phyloP scores from a whole-genome alignment of 805 yeast species.

The Candida khao-thaluensis region DNA sequence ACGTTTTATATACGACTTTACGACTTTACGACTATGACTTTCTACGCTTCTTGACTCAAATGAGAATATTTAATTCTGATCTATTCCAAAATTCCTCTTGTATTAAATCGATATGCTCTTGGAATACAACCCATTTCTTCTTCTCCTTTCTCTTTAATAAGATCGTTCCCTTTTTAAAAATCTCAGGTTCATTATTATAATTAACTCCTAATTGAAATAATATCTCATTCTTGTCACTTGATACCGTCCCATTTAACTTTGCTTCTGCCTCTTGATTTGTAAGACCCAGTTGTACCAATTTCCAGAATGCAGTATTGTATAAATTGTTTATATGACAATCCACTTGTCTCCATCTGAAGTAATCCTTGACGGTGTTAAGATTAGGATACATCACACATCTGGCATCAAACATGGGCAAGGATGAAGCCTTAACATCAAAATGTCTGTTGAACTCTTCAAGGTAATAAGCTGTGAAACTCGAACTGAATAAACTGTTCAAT shows the following conservation, averaged over 20 bases:
- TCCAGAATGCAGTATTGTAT: constrained; percentile 93
- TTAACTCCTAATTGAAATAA: constrained; percentile 81
- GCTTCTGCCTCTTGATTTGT: constrained; percentile 81
- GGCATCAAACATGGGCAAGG: constrained; percentile 87
- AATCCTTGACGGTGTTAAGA: constrained; percentile 61
- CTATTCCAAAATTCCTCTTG: constrained; percentile 60
- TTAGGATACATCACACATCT: constrained; percentile 86
- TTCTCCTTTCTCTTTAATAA: constrained; percentile 56
- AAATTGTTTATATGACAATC: constrained; percentile 95
- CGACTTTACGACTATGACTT: no score
- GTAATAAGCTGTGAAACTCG: constrained; percentile 78
- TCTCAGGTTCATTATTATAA: constrained; percentile 87
- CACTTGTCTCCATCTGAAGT: constrained; percentile 91
- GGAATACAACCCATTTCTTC: constrained; percentile 45
- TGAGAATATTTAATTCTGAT: neutral
- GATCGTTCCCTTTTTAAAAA: constrained; percentile 80
- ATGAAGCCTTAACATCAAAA: constrained; percentile 49
- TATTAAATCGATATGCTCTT: constrained; percentile 60
- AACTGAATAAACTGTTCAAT: constrained; percentile 75
- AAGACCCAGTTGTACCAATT: constrained; percentile 62
- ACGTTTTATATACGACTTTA: no score
- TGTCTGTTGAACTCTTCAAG: constrained; percentile 61
- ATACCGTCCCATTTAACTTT: constrained; percentile 68
- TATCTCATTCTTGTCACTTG: constrained; percentile 87
- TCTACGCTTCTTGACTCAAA: neutral